Percentiles rank a stretch among this genome's conserved stretches.
phyloP scores from a whole-genome alignment of 2,329 filamentous ascomycete genomes.

The Fonsecaea multimorphosa region DNA sequence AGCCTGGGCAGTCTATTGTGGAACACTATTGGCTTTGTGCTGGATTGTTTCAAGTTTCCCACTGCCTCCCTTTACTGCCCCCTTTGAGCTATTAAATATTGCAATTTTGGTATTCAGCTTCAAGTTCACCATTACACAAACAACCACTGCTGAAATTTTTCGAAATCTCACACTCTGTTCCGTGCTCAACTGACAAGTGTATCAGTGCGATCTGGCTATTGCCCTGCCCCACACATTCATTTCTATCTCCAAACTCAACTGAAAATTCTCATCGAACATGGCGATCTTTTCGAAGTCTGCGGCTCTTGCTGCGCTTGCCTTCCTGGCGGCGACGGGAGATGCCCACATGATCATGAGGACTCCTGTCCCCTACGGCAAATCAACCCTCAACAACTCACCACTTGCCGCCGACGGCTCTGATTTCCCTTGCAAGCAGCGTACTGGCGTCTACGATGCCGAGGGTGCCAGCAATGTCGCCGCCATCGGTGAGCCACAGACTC shows the following conservation, averaged over 20 bases:
- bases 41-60: not conserved
- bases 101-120: not conserved
- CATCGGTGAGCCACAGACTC: conserved; percentile 65
- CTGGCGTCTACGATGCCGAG: conserved; percentile 53
- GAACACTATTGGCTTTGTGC: not conserved
- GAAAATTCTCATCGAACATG: conserved; percentile 28
- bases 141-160: no score
- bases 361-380: conserved; percentile 67
- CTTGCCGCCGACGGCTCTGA: conserved; percentile 65
- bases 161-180: not conserved
- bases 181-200: conserved; percentile 23
- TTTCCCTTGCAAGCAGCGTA: conserved; percentile 82
- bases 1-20: not conserved
- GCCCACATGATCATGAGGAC: conserved; percentile 78
- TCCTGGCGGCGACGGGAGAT: conserved; percentile 63
- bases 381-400: conserved; percentile 67
- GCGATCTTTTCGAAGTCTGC: conserved; percentile 23
- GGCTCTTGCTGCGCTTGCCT: conserved; percentile 56
- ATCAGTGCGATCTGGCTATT: conserved; percentile 32
- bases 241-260: conserved; percentile 15
- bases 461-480: conserved; percentile 63
- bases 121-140: conserved; percentile 7
- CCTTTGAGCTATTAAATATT: not conserved
- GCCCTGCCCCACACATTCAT: conserved; percentile 29
- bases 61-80: not conserved